Evolutionary conservation across 371 early-diverging fungal species (phyloP).

Genomic region (Mucor saturninus): DNA sequence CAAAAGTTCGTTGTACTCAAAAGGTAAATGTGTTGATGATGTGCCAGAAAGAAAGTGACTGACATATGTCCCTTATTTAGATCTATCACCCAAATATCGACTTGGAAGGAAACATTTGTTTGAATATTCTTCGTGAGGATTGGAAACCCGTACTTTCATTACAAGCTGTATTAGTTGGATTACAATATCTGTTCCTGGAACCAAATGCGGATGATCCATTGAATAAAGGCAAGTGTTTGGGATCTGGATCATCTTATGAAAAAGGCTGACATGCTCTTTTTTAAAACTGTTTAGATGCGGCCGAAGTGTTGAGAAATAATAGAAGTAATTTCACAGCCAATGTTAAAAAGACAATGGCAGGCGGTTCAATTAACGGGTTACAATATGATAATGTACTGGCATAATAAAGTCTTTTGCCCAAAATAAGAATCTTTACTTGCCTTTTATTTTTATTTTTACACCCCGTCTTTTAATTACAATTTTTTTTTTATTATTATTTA

Average conservation of each 20-base stretch:
- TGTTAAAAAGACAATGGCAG: constrained; percentile 73
- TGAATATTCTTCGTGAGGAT: constrained; percentile 99
- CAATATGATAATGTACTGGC: constrained; percentile 67
- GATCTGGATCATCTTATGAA: not conserved
- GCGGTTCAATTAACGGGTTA: constrained; percentile 68
- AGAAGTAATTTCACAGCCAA: constrained; percentile 68
- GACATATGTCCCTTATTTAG: constrained; percentile 28
- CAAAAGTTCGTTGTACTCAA: constrained; percentile 94
- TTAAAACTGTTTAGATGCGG: constrained; percentile 62
- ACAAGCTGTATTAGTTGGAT: constrained; percentile 93
- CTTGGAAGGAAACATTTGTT: constrained; percentile 96
- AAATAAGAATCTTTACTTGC: not conserved
- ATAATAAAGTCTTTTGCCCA: not conserved
- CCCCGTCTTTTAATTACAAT: not conserved
- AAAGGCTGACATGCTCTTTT: too few relatives aligned
- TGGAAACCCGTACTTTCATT: constrained; percentile 99
- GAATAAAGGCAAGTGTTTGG: constrained; percentile 83
- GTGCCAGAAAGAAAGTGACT: too few relatives aligned
- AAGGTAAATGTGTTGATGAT: constrained; percentile 61
- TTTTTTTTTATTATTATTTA: not conserved
- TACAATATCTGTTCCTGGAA: constrained; percentile 95
- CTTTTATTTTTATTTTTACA: not conserved
- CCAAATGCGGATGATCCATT: constrained; percentile 99
- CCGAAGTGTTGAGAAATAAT: constrained; percentile 74
- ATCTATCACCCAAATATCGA: constrained; percentile 99